Conservation (phyloP, 1,284 basidiomycete species). For the Cryptococcus hybrid region DNA sequence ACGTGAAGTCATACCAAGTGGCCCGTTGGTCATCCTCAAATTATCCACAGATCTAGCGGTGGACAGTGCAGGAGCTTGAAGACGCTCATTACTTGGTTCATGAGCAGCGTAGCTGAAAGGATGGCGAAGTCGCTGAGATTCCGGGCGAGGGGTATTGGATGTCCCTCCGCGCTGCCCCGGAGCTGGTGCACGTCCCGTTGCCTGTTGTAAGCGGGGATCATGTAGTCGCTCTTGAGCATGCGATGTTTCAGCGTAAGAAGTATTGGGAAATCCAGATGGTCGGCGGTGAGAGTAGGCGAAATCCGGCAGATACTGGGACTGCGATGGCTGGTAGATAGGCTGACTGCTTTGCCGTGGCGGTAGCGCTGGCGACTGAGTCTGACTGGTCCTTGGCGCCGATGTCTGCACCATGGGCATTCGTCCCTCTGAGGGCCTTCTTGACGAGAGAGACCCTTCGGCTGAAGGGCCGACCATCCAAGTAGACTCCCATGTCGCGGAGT, state of each 20-base stretch:
- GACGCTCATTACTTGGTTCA: constrained; percentile 7
- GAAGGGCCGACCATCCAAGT: not conserved
- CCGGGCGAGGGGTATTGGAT: not conserved
- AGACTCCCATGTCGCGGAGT: constrained; percentile 9
- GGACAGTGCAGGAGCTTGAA: constrained; percentile 16
- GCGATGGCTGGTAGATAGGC: constrained; percentile 23
- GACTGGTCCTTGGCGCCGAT: not conserved
- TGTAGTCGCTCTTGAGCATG: constrained; percentile 25
- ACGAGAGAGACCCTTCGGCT: constrained; percentile 2
- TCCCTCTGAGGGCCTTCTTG: constrained; percentile 20
- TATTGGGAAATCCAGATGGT: constrained; percentile 19
- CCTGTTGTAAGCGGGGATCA: constrained; percentile 25
- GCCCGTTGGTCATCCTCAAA: constrained; percentile 12
- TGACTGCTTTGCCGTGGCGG: constrained; percentile 9
- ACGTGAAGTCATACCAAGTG: not conserved
- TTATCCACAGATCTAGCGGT: constrained; percentile 34
- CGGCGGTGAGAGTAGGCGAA: constrained; percentile 12
- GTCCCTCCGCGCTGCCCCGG: not conserved
- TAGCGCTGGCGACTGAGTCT: not conserved
- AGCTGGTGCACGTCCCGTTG: constrained; percentile 12
- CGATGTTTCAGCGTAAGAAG: constrained; percentile 17
- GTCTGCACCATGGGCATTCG: not conserved
- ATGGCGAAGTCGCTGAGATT: constrained; percentile 10
- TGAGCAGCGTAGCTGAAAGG: constrained; percentile 16
- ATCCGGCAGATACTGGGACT: constrained; percentile 18